phyloP scores from a whole-genome alignment of 768 basidiomycete genomes.

The Boletus subparvulus region DNA sequence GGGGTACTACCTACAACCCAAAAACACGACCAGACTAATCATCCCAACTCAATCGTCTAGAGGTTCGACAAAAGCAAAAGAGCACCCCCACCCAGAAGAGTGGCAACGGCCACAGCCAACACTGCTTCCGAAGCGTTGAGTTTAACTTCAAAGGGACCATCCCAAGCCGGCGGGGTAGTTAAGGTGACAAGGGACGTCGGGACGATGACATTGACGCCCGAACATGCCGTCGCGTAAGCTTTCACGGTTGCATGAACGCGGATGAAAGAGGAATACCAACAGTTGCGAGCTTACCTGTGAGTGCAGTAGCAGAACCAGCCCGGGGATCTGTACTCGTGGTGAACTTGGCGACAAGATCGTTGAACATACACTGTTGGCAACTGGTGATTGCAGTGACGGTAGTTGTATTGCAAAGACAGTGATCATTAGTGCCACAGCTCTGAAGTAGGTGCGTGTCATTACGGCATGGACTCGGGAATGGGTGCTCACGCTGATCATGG shows the following conservation, averaged over 20 bases:
- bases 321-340: constrained; percentile 47
- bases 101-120: constrained; percentile 44
- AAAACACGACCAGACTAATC: neutral
- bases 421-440: constrained; percentile 44
- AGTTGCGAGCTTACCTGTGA: constrained; percentile 45
- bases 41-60: constrained; percentile 20
- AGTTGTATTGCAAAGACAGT: constrained; percentile 53
- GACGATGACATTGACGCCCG: constrained; percentile 38
- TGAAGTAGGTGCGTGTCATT: constrained; percentile 12
- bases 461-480: neutral
- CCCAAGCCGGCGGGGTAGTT: constrained; percentile 51
- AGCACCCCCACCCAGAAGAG: constrained; percentile 47
- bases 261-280: neutral
- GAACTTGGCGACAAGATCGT: constrained; percentile 50
- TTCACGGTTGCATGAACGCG: constrained; percentile 6
- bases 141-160: constrained; percentile 54
- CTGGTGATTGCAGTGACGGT: constrained; percentile 43
- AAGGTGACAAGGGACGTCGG: constrained; percentile 42
- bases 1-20: neutral
- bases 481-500: constrained; percentile 25
- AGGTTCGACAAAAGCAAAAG: constrained; percentile 56
- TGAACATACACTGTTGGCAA: constrained; percentile 72
- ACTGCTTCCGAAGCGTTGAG: constrained; percentile 45
- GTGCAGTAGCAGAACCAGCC: constrained; percentile 59
- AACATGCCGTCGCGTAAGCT: constrained; percentile 61